Evolutionary conservation across 2,329 filamentous ascomycete genomes (phyloP).

Genomic region (Arthrobotrys iridis): DNA sequence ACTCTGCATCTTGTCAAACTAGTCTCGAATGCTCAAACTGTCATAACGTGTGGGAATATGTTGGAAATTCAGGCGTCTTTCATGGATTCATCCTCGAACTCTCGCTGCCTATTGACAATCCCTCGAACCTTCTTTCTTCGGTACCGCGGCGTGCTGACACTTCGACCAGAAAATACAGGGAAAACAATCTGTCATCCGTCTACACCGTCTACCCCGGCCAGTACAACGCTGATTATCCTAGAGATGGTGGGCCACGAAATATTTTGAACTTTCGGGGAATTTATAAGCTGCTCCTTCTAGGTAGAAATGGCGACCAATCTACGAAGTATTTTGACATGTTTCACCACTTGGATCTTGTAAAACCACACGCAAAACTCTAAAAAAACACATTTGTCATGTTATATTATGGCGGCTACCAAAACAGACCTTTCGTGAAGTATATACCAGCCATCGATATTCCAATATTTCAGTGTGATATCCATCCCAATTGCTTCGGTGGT

Average conservation of each 20-base stretch:
- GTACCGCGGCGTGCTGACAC: constrained; percentile 12
- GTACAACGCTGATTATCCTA: constrained; percentile 23
- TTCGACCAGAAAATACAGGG: constrained; percentile 20
- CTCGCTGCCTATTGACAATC: constrained; percentile 15
- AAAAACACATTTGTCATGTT: constrained; percentile 16
- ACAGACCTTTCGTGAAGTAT: neutral
- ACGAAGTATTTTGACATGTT: constrained; percentile 54
- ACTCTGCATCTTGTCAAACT: constrained; percentile 31
- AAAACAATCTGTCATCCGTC: constrained; percentile 35
- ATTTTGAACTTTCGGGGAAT: constrained; percentile 44
- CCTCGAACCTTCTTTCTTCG: neutral
- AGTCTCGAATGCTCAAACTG: constrained; percentile 9
- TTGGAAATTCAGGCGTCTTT: constrained; percentile 3
- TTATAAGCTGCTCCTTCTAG: constrained; percentile 8
- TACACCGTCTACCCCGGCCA: constrained; percentile 14
- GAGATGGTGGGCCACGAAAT: neutral
- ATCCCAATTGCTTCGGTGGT: neutral
- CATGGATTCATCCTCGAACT: neutral
- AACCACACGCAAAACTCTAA: constrained; percentile 50
- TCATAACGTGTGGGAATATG: constrained; percentile 13
- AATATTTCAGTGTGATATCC: neutral
- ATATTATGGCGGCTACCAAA: constrained; percentile 42
- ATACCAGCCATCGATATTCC: constrained; percentile 1
- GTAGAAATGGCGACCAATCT: neutral
- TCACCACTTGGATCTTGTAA: constrained; percentile 53